Conservation (phyloP, 23 red algal genomes). For the Gracilaria caudata region DNA sequence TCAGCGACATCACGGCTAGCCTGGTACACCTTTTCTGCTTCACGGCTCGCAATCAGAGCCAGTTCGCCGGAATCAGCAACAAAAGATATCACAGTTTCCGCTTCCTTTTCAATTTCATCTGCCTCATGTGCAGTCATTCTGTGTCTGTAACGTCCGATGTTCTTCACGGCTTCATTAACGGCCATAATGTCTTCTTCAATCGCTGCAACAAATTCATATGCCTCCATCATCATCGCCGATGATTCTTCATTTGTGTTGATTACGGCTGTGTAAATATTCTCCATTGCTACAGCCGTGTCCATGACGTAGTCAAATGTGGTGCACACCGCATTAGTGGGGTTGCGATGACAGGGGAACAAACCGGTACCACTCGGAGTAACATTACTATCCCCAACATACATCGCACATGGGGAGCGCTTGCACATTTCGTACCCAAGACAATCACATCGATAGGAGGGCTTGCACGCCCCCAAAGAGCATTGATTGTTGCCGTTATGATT, state of each 20-base stretch:
- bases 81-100: not conserved
- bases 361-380: slow-evolving; percentile 9
- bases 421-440: slow-evolving; percentile 52
- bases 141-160: not conserved
- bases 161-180: slow-evolving; percentile 14
- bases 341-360: slow-evolving; percentile 35
- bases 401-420: not conserved
- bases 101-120: slow-evolving; percentile 2
- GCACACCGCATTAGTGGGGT: slow-evolving; percentile 9
- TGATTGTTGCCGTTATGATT: slow-evolving; percentile 21
- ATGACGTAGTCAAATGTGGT: slow-evolving; percentile 41
- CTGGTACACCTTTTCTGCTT: slow-evolving; percentile 12
- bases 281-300: slow-evolving; percentile 24
- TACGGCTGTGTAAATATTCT: slow-evolving; percentile 18
- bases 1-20: not conserved
- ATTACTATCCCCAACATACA: not conserved
- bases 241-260: not conserved
- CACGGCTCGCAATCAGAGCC: not conserved
- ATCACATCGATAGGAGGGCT: slow-evolving; percentile 41
- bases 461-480: slow-evolving; percentile 23
- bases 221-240: not conserved
- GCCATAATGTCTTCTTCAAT: slow-evolving; percentile 1
- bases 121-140: not conserved
- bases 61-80: slow-evolving; percentile 7
- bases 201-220: slow-evolving; percentile 7